A percentile compares a stretch with the other conserved stretches of the same genome.
Evolutionary conservation across 805 yeast species (phyloP).

Genomic region (Ogataea saltuana): DNA sequence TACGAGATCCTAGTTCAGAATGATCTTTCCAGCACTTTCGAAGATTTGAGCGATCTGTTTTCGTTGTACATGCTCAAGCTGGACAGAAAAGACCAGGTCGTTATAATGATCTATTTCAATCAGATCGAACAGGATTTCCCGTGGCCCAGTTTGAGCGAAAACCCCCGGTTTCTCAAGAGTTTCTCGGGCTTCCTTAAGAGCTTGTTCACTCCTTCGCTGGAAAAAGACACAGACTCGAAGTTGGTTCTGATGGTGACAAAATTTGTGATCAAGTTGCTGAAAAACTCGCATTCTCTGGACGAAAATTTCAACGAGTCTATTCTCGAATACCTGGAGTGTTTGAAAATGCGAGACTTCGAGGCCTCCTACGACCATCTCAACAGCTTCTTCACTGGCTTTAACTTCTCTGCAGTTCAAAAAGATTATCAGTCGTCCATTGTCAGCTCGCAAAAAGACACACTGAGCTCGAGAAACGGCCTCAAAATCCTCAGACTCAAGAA

Average conservation of each 20-base stretch:
- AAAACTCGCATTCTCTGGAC: slow-evolving; percentile 14
- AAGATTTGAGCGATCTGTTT: slow-evolving; percentile 28
- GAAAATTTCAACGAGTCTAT: slow-evolving; percentile 21
- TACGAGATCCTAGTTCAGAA: slow-evolving; percentile 30
- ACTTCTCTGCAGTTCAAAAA: slow-evolving; percentile 21
- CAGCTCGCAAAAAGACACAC: slow-evolving; percentile 9
- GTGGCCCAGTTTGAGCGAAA: slow-evolving; percentile 21
- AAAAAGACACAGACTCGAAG: slow-evolving; percentile 14
- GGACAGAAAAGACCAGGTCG: slow-evolving; percentile 24
- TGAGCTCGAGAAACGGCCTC: slow-evolving; percentile 18
- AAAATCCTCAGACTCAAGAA: slow-evolving; percentile 31
- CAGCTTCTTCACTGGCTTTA: slow-evolving; percentile 19
- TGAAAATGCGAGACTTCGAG: slow-evolving; percentile 15
- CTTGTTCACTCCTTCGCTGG: not conserved
- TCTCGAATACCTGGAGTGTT: slow-evolving; percentile 17
- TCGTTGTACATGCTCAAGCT: slow-evolving; percentile 17
- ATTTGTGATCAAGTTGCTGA: slow-evolving; percentile 23
- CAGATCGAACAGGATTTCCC: slow-evolving; percentile 28
- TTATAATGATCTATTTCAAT: slow-evolving; percentile 29
- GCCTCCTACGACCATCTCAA: slow-evolving; percentile 22
- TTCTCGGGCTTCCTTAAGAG: slow-evolving; percentile 18
- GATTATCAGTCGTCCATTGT: slow-evolving; percentile 19
- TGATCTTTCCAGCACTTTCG: slow-evolving; percentile 29
- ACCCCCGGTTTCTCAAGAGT: slow-evolving; percentile 17
- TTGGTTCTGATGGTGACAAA: slow-evolving; percentile 27